Evolutionary conservation across 2,329 filamentous ascomycete species (phyloP).

Genomic region (Cercospora zeina): DNA sequence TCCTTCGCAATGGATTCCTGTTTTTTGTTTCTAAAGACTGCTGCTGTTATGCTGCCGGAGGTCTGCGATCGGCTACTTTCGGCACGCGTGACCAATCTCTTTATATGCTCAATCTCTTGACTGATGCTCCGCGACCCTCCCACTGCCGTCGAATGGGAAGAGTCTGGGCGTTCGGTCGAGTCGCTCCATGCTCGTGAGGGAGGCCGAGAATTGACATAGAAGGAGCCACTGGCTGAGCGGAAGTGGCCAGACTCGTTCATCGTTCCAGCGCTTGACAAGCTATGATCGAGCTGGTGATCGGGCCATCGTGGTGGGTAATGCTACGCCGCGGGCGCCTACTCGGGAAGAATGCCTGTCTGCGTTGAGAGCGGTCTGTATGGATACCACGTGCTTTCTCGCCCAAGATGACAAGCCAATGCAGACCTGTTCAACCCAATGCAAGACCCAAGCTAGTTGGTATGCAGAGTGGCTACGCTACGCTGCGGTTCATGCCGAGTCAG

Average conservation of each 20-base stretch:
- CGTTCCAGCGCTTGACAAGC: not conserved
- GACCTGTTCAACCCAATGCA: constrained; percentile 3
- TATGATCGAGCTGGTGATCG: not conserved
- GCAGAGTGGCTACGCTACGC: constrained; percentile 1
- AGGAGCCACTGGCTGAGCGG: constrained; percentile 16
- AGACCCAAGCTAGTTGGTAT: constrained; percentile 14
- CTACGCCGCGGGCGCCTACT: constrained; percentile 3
- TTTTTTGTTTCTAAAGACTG: constrained; percentile 32
- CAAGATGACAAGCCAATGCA: constrained; percentile 7
- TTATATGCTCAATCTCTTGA: constrained; percentile 36
- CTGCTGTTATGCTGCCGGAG: constrained; percentile 33
- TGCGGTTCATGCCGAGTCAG: constrained; percentile 16
- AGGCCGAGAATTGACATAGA: constrained; percentile 15
- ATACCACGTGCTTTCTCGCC: not conserved
- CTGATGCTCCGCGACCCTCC: constrained; percentile 23
- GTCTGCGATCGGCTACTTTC: constrained; percentile 23
- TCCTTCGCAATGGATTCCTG: constrained; percentile 22
- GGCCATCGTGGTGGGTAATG: constrained; percentile 2
- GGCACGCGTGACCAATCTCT: constrained; percentile 30
- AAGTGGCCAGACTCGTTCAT: constrained; percentile 18
- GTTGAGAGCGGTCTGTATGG: not conserved
- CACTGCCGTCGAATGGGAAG: constrained; percentile 9
- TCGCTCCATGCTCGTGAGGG: constrained; percentile 25
- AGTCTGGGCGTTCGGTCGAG: constrained; percentile 20
- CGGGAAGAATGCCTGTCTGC: not conserved